Evolutionary conservation across 192 early-diverging fungal genomes (phyloP), one percentile per base, ranked within the genome.

Genomic region (Chytriomyces hyalinus): DNA sequence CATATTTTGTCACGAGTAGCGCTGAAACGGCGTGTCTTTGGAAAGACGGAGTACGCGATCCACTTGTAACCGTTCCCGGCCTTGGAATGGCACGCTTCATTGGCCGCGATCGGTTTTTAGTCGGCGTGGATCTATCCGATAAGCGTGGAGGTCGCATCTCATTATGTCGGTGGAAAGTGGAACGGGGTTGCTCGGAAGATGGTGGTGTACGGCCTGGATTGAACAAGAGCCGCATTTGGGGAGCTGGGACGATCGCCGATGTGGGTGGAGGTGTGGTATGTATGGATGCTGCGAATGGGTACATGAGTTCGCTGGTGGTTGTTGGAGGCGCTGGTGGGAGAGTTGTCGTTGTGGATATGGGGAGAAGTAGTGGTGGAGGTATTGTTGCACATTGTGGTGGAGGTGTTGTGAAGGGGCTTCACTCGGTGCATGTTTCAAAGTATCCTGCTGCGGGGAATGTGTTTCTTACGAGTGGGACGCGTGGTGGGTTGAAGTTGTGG

Each of bases 401-500:
- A 73, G 81, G 53, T 44, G 50, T 8, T 5, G 53, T 49, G 7
- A 61, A 49, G n/a, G 71, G 43, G 13, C 26, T 73, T 8, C 71
- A 73, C 22, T 62, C 71, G 6, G 61, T 73, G 17, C 9, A 20
- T 15, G 71, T 73, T n/a, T 45, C 71, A 15, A 62, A 63, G 24
- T 15, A 5, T 43, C 3, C 13, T 24, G 48, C 43, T 9, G 6
- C 11, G 1, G 43, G 43, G 6, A 67, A 72, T 68, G 44, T 64
- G 61, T 80, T 67, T 61, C 43, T 76, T 26, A 66, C 62, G 8
- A 6, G 36, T n/a, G 17, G 66, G 50, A 75, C 67, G 10, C 69
- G 50, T 36, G 84, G 81, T 65, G 71, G 61, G 6, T 70, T 85
- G 49, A 80, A 80, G 45, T 20, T 70, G 48, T 85, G 84, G 84